Percentiles rank a stretch among this genome's conserved stretches.
phyloP scores from a whole-genome alignment of 2,329 filamentous ascomycete genomes.

The Fusarium praegraminearum region DNA sequence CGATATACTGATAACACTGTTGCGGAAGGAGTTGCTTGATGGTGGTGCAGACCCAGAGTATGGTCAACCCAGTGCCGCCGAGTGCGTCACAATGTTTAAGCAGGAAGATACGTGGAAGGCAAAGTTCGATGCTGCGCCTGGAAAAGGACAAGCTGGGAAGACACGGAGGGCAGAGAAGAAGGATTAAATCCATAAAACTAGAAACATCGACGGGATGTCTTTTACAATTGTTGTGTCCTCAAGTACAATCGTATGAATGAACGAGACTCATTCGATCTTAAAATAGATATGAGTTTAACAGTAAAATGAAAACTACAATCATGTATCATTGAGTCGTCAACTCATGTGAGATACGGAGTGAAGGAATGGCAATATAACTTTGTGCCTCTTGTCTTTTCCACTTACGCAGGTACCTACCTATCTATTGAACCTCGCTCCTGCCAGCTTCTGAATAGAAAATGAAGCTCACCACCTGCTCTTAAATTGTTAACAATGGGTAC shows the following conservation, averaged over 20 bases:
- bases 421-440: neutral
- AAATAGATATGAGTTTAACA: no score
- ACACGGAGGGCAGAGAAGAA: neutral
- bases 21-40: slow-evolving; percentile 58
- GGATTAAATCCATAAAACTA: neutral
- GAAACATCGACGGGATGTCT: neutral
- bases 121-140: slow-evolving; percentile 63
- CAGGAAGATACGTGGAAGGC: slow-evolving; percentile 63
- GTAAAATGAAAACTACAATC: neutral
- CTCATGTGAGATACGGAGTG: neutral
- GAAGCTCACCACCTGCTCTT: neutral
- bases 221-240: neutral
- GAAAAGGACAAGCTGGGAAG: slow-evolving; percentile 53
- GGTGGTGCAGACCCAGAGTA: slow-evolving; percentile 67
- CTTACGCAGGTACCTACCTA: neutral
- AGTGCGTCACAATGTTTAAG: slow-evolving; percentile 64
- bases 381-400: neutral
- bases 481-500: neutral
- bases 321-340: neutral
- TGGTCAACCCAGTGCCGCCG: slow-evolving; percentile 62
- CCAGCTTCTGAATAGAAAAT: neutral
- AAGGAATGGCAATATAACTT: neutral
- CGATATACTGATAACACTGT: neutral
- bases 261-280: no score
- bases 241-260: neutral